Evolutionary conservation across 2,329 filamentous ascomycete genomes (phyloP).

Genomic region (Colletotrichum zoysiae): DNA sequence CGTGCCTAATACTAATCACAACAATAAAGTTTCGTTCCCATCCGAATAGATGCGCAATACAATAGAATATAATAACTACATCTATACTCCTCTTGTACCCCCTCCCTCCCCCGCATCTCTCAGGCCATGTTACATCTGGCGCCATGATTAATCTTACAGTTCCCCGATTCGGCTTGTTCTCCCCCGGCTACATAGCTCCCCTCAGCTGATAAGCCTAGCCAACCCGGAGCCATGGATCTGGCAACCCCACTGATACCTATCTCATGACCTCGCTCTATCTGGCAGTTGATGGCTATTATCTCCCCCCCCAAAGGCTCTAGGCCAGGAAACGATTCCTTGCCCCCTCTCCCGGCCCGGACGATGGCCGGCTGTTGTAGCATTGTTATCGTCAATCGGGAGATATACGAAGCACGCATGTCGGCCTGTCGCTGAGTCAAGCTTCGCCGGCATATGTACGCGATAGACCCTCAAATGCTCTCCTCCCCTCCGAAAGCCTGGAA

Average conservation of each 20-base stretch:
- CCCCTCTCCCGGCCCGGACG: constrained; percentile 21
- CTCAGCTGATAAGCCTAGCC: constrained; percentile 2
- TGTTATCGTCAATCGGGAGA: constrained; percentile 4
- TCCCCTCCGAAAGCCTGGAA: background rate
- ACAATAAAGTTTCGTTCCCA: too few species aligned
- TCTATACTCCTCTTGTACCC: background rate
- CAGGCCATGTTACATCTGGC: constrained; percentile 13
- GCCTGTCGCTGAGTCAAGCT: background rate
- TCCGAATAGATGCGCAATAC: too few species aligned
- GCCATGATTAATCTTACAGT: background rate
- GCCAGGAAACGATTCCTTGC: background rate
- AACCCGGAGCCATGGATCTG: constrained; percentile 8
- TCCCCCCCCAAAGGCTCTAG: background rate
- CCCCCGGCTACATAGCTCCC: constrained; percentile 7
- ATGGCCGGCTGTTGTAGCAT: constrained; percentile 26
- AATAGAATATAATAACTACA: too few species aligned
- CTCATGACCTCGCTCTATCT: constrained; percentile 14
- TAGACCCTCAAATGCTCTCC: background rate
- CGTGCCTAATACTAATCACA: too few species aligned
- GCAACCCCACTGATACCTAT: constrained; percentile 14
- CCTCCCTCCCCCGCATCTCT: background rate
- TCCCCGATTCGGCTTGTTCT: constrained; percentile 27
- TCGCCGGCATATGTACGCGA: constrained; percentile 6
- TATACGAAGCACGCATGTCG: background rate
- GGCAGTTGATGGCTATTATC: background rate